Evolutionary conservation across 2,329 filamentous ascomycete species (phyloP).

Genomic region (Dothiorella sarmentorum): DNA sequence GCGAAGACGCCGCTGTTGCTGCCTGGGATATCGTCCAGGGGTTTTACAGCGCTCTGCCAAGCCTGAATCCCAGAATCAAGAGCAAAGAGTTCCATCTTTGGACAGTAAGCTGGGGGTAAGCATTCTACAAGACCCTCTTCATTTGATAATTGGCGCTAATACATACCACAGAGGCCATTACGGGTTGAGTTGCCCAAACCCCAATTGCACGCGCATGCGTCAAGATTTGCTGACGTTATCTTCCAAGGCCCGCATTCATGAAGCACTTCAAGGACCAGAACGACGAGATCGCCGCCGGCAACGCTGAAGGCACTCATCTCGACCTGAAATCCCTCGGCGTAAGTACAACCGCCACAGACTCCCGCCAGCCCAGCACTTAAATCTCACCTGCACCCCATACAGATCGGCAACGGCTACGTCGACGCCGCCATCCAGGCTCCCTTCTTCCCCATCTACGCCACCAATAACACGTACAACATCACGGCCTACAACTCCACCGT

Average conservation of each 20-base stretch:
- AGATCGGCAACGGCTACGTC: constrained; percentile 54
- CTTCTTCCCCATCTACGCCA: constrained; percentile 48
- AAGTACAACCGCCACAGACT: constrained; percentile 27
- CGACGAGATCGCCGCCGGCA: constrained; percentile 48
- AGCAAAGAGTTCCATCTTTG: constrained; percentile 55
- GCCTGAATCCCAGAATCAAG: constrained; percentile 49
- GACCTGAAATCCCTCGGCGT: constrained; percentile 54
- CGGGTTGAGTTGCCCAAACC: constrained; percentile 25
- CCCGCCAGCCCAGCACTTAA: not conserved
- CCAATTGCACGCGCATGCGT: too few relatives aligned
- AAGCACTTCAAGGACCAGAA: constrained; percentile 58
- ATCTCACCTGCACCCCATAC: too few relatives aligned
- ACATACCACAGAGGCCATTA: constrained; percentile 44
- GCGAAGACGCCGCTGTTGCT: constrained; percentile 33
- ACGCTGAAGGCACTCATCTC: constrained; percentile 46
- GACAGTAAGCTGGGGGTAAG: constrained; percentile 49
- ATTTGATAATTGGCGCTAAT: not conserved
- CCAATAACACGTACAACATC: constrained; percentile 55
- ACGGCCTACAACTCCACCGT: constrained; percentile 45
- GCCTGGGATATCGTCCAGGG: constrained; percentile 37
- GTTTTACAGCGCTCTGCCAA: constrained; percentile 34
- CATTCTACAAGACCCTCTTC: not conserved
- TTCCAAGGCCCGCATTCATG: constrained; percentile 52
- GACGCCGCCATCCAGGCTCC: constrained; percentile 48
- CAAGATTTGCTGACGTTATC: not conserved